Evolutionary conservation across 495 filamentous ascomycete genomes (phyloP), one percentile per base, ranked within the genome.

Genomic region (Penicillium arizonense): DNA sequence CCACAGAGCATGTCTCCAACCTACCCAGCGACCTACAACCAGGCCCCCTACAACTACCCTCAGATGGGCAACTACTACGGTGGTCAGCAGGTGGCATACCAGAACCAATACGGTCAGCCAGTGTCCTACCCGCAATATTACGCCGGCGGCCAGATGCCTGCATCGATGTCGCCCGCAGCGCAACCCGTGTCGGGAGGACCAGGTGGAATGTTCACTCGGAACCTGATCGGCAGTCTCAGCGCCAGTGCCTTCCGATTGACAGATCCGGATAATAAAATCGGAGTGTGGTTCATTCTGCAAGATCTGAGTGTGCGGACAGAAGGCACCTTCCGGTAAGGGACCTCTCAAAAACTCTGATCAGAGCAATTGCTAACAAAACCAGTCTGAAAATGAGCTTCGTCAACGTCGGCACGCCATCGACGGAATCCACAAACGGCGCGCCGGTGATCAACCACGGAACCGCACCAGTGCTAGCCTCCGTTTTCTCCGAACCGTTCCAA

Each of bases 221-320:
- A 98, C 63, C 82, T 98, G 39, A 97, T 98, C 52, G 94, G 94
- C 13, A 96, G 90, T 64, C 76, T 96, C 23, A 87, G 88, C 41
- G 92, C 91, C 41, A 96, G 90, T 65, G 94, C 94, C 3, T 95
- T 93, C 68, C 84, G 88, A 42, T 77, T 98, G 46, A 85, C 82
- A 0, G 91, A 98, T 53, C 82, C 86, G 0, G 82, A 88, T 36
- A 87, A 91, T 56, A 88, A 91, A 66, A 86, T 90, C 51, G 91
- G 91, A 9, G 91, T 96, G 41, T 98, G 94, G 94, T 98, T 98
- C 58, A 89, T 98, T 54, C 76, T 97, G 36, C 94, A 97, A 69
- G 94, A 98, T 76, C 73, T 98, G 11, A 96, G 90, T 61, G 92
- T 98, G 23, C 78, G 94, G 41, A 96, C 91, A 7, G 94, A 98